Evolutionary conservation across 2,329 filamentous ascomycete genomes (phyloP), one percentile per base, ranked within the genome.

Genomic region (Trichoderma atroviride): DNA sequence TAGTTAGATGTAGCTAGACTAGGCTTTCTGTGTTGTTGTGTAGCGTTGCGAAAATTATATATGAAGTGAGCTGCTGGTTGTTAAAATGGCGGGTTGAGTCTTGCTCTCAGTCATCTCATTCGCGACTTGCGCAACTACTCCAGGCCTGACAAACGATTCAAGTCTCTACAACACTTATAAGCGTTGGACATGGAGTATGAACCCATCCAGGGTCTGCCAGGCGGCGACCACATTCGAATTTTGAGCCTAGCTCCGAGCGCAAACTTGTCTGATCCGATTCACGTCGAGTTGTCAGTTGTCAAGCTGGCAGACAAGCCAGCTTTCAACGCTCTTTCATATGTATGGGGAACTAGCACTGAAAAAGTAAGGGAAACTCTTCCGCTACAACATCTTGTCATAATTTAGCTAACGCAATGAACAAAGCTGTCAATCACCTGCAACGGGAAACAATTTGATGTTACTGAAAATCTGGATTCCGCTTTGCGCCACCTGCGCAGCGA

Each of bases 131-230:
- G 16, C 19, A 1, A 10, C 14, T 19, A 14, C 16, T 24, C 14
- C 29, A 16, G 27, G 13, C 56, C 5, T 13, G 11, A 24, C 29
- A 33, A 27, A 14, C 19, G 14, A 37, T 24, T 16, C 5, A n/a
- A 58, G 16, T 5, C 9, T 33, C 27, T 3, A 56, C 53, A 35
- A 10, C 11, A 16, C n/a, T 14, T 11, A 29, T 16, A 11, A 68
- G 63, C 16, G 11, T 55, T 43, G 29, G 22, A 65, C 9, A 33
- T 59, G 27, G 53, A 52, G 40, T 69, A 70, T 71, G 1, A 43
- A 63, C 0, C 70, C 70, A 5, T 78, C 75, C 66, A 71, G 69
- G n/a, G 71, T 59, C 50, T 55, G n/a, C 37, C 53, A 52, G 68
- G 40, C 40, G 60, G 68, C 37, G 53, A 69, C 19, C 53, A 65